These are phyloP conservation scores for Setaria italica DNA, from an alignment of 202 grass and related monocot genomes.

Conservation along the genomic window DNA sequence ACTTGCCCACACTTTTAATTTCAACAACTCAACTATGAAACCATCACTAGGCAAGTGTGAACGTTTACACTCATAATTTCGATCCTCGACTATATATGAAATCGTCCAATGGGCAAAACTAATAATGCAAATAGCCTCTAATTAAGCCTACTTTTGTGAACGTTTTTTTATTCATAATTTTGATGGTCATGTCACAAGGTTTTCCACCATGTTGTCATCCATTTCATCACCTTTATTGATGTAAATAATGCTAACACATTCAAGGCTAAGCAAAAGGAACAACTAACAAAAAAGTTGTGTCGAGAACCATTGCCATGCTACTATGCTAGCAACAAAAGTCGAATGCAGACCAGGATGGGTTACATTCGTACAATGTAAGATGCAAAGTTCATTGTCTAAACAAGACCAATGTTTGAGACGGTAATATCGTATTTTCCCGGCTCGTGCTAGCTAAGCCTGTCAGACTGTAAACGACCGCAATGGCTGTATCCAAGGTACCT, in stretches of 20 bases:
- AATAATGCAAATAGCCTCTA: background rate
- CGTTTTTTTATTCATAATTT: background rate
- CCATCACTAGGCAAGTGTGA: background rate
- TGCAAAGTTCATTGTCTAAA: no score
- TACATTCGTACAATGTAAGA: no score
- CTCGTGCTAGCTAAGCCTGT: background rate
- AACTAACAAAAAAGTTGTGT: no score
- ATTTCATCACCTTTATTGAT: background rate
- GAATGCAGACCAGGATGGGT: background rate
- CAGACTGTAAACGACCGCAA: no score
- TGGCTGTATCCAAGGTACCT: background rate
- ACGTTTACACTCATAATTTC: background rate
- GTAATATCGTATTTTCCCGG: background rate
- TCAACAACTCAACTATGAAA: background rate
- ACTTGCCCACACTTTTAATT: background rate
- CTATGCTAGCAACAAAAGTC: no score
- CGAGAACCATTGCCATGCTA: background rate
- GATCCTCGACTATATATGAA: background rate
- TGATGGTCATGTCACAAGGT: background rate
- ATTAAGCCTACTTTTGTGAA: no score
- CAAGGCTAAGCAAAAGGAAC: background rate
- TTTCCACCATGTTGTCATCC: background rate
- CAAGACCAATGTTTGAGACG: background rate
- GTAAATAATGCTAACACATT: background rate
- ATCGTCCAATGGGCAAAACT: background rate